Evolutionary conservation across 2,329 filamentous ascomycete species (phyloP).

Genomic region (Microdochium trichocladiopsis): DNA sequence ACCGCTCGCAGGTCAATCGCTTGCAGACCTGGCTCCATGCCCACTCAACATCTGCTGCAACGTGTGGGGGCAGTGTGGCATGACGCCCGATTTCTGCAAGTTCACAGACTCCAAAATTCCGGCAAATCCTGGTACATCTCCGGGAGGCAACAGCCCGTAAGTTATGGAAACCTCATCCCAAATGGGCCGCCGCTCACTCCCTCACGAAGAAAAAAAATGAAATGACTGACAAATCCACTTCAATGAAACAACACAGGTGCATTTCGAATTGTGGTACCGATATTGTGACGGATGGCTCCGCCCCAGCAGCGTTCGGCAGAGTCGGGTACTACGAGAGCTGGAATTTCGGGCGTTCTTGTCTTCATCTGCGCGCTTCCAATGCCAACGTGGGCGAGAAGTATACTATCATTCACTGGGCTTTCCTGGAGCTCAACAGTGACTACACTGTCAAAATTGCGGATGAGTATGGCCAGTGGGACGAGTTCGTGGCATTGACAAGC

Average conservation of each 20-base stretch:
- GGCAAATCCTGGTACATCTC: background rate
- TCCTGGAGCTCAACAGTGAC: background rate
- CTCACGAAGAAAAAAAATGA: too few species aligned
- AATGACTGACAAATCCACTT: too few species aligned
- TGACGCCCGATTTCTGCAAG: background rate
- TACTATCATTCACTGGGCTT: background rate
- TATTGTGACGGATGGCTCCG: background rate
- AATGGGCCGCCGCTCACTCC: too few species aligned
- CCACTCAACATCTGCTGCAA: background rate
- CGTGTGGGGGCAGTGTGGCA: background rate
- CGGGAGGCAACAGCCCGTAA: background rate
- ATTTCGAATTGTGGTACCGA: background rate
- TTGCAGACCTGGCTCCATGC: background rate
- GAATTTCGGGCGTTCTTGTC: background rate
- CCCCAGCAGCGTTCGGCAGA: background rate
- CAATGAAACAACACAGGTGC: background rate
- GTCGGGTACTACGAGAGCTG: background rate
- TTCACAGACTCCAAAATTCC: background rate
- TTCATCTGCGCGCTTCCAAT: background rate
- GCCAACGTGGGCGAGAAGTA: background rate
- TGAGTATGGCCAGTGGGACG: background rate
- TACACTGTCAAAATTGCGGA: background rate
- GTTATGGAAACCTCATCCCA: too few species aligned
- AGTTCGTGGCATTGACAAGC: background rate
- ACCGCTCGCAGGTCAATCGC: background rate